These are phyloP conservation scores for Pseudogymnoascus sp. DNA, from an alignment of 2,329 filamentous ascomycete genomes.

Conservation along the genomic window DNA sequence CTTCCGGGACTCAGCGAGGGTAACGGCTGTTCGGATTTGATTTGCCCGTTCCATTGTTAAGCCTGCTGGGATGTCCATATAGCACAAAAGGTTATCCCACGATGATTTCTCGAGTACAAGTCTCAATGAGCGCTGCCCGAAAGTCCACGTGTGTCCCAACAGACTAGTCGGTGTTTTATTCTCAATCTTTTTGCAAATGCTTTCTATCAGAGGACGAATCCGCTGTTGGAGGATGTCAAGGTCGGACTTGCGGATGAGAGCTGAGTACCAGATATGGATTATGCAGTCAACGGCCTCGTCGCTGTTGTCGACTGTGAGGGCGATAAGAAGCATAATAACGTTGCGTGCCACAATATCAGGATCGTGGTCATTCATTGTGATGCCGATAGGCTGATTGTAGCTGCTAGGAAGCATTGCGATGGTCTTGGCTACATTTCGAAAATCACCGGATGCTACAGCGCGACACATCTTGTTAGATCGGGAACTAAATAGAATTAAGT, in stretches of 20 bases:
- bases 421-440: slow-evolving; percentile 36
- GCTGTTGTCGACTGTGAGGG: slow-evolving; percentile 14
- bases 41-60: slow-evolving; percentile 21
- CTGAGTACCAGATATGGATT: slow-evolving; percentile 40
- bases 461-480: slow-evolving; percentile 3
- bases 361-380: slow-evolving; percentile 34
- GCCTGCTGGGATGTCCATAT: slow-evolving; percentile 22
- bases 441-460: slow-evolving; percentile 35
- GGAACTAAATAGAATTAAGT: slow-evolving; percentile 8
- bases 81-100: slow-evolving; percentile 26
- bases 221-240: slow-evolving; percentile 7
- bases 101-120: slow-evolving; percentile 25
- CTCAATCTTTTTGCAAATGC: slow-evolving; percentile 28
- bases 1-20: slow-evolving; percentile 21
- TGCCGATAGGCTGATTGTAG: slow-evolving; percentile 21
- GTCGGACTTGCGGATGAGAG: slow-evolving; percentile 14
- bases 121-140: slow-evolving; percentile 11
- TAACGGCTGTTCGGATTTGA: slow-evolving; percentile 22
- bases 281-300: not conserved
- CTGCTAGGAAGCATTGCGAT: slow-evolving; percentile 27
- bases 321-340: slow-evolving; percentile 32
- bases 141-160: slow-evolving; percentile 11
- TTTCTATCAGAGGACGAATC: slow-evolving; percentile 23
- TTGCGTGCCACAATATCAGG: slow-evolving; percentile 33
- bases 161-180: slow-evolving; percentile 17